A percentile compares a stretch with the other conserved stretches of the same genome.
Evolutionary conservation across 2,329 filamentous ascomycete genomes (phyloP).

Genomic region (Botrytis byssoidea): DNA sequence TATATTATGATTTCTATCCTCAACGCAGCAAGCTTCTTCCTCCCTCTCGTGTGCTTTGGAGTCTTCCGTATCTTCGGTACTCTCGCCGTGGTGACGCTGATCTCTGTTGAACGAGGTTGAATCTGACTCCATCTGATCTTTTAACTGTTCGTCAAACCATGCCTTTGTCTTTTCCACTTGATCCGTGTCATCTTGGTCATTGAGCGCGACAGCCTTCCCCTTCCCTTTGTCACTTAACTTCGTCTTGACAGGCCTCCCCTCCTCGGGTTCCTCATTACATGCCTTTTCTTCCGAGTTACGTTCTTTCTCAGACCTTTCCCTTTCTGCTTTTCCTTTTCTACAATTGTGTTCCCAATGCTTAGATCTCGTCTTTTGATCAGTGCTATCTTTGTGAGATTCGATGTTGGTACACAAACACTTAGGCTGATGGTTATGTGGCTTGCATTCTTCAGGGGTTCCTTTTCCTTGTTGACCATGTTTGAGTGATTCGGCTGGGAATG

Average conservation of each 20-base stretch:
- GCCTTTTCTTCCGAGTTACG: neutral
- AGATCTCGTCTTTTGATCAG: neutral
- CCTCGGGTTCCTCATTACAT: neutral
- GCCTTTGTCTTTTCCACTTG: slow-evolving; percentile 1
- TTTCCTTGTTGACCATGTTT: neutral
- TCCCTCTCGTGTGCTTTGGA: neutral
- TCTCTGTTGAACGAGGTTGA: neutral
- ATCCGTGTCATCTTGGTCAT: neutral
- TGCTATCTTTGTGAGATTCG: neutral
- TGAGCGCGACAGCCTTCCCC: neutral
- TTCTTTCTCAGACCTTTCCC: neutral
- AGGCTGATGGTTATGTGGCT: neutral
- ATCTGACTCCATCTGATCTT: neutral
- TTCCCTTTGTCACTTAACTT: neutral
- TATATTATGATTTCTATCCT: neutral
- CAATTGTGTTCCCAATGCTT: slow-evolving; percentile 12
- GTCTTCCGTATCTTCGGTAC: neutral
- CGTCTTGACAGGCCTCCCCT: neutral
- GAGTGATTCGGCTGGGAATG: neutral
- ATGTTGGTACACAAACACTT: neutral
- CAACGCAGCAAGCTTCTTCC: neutral
- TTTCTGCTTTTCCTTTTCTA: neutral
- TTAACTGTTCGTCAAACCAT: slow-evolving; percentile 8
- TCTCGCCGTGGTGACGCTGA: neutral
- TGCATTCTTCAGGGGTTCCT: neutral